These are phyloP conservation scores for Miscanthus lutarioriparius DNA, from an alignment of 176 grass and related monocot species.

Conservation along the genomic window DNA sequence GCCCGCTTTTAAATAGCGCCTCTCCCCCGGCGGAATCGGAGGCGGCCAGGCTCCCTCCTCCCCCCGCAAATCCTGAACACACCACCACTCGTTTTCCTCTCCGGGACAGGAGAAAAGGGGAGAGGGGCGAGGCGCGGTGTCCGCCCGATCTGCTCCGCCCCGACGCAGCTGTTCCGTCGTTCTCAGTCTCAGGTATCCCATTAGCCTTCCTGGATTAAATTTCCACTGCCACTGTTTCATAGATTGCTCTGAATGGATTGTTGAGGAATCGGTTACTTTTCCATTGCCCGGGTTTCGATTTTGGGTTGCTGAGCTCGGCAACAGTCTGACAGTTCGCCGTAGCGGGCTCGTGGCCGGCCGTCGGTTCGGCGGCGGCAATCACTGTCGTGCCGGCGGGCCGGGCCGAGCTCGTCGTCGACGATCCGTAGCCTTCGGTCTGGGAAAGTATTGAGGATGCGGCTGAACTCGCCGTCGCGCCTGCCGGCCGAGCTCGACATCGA, in stretches of 20 bases:
- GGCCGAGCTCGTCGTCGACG: neutral
- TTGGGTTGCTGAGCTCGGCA: neutral
- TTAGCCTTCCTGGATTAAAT: neutral
- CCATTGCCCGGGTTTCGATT: neutral
- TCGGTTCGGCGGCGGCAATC: neutral
- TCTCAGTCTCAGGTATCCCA: conserved; percentile 37
- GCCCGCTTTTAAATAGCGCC: conserved; percentile 48
- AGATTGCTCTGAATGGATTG: conserved; percentile 1
- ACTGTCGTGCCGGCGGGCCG: neutral
- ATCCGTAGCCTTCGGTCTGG: neutral
- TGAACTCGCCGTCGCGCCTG: neutral
- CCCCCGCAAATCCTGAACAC: neutral
- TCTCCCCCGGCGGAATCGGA: conserved; percentile 42
- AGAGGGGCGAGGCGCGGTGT: neutral
- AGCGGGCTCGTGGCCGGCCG: neutral
- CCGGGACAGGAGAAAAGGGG: neutral
- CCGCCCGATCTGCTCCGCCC: conserved; percentile 39
- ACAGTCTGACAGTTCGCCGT: neutral
- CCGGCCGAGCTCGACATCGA: neutral
- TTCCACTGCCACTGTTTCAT: neutral
- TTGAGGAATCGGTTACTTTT: neutral
- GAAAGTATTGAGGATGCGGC: neutral
- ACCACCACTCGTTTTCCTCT: conserved; percentile 26
- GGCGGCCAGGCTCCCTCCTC: conserved; percentile 32
- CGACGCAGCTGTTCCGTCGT: neutral